Percentiles rank a stretch among this genome's conserved stretches.
phyloP scores from a whole-genome alignment of 1,284 basidiomycete genomes.

The Trametes versicolor region DNA sequence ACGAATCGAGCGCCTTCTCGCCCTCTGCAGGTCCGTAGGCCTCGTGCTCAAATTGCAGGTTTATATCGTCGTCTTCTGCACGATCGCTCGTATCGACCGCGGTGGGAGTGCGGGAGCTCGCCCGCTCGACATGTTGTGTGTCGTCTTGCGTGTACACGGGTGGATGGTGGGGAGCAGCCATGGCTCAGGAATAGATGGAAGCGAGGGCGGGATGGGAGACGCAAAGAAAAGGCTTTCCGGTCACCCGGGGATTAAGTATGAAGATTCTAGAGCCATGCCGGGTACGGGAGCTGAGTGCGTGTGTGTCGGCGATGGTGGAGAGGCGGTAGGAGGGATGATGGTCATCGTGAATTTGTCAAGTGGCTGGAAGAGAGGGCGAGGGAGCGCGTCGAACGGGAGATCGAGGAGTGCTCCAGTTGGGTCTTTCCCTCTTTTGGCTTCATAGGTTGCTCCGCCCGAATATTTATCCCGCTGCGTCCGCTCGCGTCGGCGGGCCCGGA shows the following conservation, averaged over 20 bases:
- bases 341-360: slow-evolving; percentile 2
- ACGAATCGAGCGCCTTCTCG: slow-evolving; percentile 46
- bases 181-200: slow-evolving; percentile 3
- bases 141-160: not conserved
- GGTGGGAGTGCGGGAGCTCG: slow-evolving; percentile 30
- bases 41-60: slow-evolving; percentile 39
- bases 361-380: not conserved
- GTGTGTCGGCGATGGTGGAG: not conserved
- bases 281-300: not conserved
- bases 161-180: slow-evolving; percentile 6
- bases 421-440: slow-evolving; percentile 6
- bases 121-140: slow-evolving; percentile 13
- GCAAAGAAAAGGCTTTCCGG: not conserved
- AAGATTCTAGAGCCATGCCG: not conserved
- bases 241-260: slow-evolving; percentile 1
- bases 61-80: slow-evolving; percentile 39
- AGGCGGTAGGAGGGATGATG: not conserved
- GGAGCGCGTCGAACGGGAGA: not conserved
- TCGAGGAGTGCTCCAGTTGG: slow-evolving; percentile 1
- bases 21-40: slow-evolving; percentile 38
- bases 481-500: slow-evolving; percentile 6
- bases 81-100: slow-evolving; percentile 39
- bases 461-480: slow-evolving; percentile 6
- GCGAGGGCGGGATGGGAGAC: not conserved
- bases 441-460: not conserved